Base-by-base conservation (phyloP, 139 green algal genomes). In the Volvox reticuliferus region DNA sequence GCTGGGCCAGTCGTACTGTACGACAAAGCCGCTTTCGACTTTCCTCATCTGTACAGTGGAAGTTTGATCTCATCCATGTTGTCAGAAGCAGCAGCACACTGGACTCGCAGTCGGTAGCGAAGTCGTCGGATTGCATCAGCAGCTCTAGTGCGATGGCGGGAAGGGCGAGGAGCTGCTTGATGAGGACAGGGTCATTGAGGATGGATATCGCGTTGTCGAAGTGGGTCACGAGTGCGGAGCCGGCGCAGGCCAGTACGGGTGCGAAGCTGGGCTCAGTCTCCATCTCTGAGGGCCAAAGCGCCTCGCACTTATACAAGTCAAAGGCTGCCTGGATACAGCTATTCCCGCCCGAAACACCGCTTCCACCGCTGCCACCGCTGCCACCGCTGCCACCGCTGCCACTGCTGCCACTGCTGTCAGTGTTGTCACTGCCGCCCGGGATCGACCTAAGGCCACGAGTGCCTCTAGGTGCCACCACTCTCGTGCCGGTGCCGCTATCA, bases 21-120 rank as follows among this genome's bases (percentile, higher is more conserved):
- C 62, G 55, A n/a, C 81, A 87, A 32, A 87, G 81, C 30, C 62
- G 61, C 55, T 44, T n/a, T n/a, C 80, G 80, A 21, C 21, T 28
- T 19, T 12, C 1, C 28, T 17, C 80, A 61, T 86, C 80, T 0
- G 55, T 50, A 14, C 24, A 6, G 26, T n/a, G 3, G 80, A 75
- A 73, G 80, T 86, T 86, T 5, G 6, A 5, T 20, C 1, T 28
- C 80, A 86, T 86, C 80, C 80, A 86, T 3, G 50, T 75, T 13
- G 63, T 35, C 20, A 88, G 65, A 22, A 88, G 33, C 65, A 65
- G 21, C 32, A 88, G 21, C 35, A 88, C 65, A 5, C 65, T 88
- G 33, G 32, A 33, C 63, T 88, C 82, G 65, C 17, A 32, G 82
- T 88, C 82, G 33, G 63, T 88, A 32, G 63, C 65, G 63, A 88